A percentile compares a stretch with the other conserved stretches of the same genome.
Conservation (phyloP, 2,329 filamentous ascomycete genomes). For the Triangularia setosa region DNA sequence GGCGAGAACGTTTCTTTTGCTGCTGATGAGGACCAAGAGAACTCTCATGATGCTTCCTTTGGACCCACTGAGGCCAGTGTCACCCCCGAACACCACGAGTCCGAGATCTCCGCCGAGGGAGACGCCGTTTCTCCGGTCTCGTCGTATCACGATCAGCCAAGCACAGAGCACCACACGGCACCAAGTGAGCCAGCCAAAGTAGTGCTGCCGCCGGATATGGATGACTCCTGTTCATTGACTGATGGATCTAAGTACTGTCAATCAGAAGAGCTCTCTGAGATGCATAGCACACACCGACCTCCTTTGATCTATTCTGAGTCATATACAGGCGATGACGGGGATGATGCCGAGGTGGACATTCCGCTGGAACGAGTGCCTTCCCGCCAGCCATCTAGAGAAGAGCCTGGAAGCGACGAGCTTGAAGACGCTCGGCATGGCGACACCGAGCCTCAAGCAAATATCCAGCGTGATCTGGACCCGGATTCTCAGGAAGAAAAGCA, state of each 20-base stretch:
- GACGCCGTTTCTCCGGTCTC: not conserved
- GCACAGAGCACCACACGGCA: not conserved
- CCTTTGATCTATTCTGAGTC: not conserved
- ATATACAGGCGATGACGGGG: not conserved
- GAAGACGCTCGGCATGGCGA: not conserved
- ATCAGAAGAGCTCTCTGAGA: not conserved
- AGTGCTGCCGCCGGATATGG: not conserved
- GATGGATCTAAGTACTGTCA: not conserved
- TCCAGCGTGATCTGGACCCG: no score
- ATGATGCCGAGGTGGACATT: not conserved
- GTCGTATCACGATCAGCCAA: not conserved
- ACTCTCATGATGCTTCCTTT: not conserved
- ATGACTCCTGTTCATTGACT: not conserved
- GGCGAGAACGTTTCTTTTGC: not conserved
- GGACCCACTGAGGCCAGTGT: not conserved
- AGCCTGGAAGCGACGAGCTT: not conserved
- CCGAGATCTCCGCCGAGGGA: not conserved
- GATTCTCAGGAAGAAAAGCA: not conserved
- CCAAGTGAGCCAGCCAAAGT: not conserved
- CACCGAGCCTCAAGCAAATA: not conserved
- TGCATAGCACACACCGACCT: not conserved
- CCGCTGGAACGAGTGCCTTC: not conserved
- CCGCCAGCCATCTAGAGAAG: not conserved
- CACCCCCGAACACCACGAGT: not conserved
- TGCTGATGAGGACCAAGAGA: not conserved